Evolutionary conservation across 2,329 filamentous ascomycete species (phyloP), one percentile per base, ranked within the genome.

Genomic region (Paecilomyces formosus): DNA sequence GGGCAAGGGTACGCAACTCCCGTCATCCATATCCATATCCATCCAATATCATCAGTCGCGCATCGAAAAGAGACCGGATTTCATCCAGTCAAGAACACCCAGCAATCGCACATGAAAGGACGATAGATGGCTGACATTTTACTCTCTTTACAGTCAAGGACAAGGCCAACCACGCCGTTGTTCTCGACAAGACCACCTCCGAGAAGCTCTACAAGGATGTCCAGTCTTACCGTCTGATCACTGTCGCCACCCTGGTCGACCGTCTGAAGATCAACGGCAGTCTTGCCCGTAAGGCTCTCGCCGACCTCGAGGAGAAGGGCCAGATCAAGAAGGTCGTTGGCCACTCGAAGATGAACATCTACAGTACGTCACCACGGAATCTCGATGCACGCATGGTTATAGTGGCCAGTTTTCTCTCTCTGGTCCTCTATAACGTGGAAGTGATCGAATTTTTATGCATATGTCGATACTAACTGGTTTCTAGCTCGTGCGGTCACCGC

Each of bases 201-300:
- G 94, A 99, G 83, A 96, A 95, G 86, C 92, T 99, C 80, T 89
- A 96, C 86, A 99, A 99, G 86, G 94, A 99, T 87, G 95, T 99
- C 74, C 94, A 97, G 82, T 97, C 94, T 67, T 99, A 97, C 89
- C 92, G 94, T 77, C 92, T 99, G 80, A 92, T 99, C 83, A 97
- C 94, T 77, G 89, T 97, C 75, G 92, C 94, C 75, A 93, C 91
- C 73, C 92, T 99, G 75, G 94, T 99, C 86, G 94, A 99, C 83
- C 88, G 94, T 81, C 87, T 99, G 81, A 99, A 99, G 92, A 95
- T 99, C 86, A 99, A 99, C 85, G 95, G 94, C 76, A 96, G 91
- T 72, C 84, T 99, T 76, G 94, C 94, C 70, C 88, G 94, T 76
- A 83, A 85, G 82, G 93, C 90, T 80, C 84, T 97, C 69, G 83